Percentiles rank a stretch among this genome's conserved stretches.
phyloP scores from a whole-genome alignment of 2,329 filamentous ascomycete species.

The Cyphellophora europaea region DNA sequence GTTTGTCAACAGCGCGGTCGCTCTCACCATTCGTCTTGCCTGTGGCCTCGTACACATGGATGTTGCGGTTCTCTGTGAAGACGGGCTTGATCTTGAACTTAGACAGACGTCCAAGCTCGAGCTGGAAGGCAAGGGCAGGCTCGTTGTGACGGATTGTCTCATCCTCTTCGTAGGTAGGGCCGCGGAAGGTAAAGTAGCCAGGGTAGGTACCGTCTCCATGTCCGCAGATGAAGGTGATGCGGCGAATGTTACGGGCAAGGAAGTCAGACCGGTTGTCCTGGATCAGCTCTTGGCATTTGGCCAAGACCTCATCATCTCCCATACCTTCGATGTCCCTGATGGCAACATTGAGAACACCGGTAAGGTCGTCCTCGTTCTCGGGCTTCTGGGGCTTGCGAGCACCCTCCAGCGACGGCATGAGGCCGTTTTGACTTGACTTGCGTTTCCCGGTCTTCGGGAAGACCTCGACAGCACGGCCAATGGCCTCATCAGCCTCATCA shows the following conservation, averaged over 20 bases:
- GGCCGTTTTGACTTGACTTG: slow-evolving; percentile 45
- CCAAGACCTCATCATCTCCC: slow-evolving; percentile 71
- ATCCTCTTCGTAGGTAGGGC: slow-evolving; percentile 80
- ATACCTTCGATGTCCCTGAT: slow-evolving; percentile 78
- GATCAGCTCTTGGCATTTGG: slow-evolving; percentile 66
- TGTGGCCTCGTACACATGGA: slow-evolving; percentile 94
- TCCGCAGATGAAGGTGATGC: slow-evolving; percentile 92
- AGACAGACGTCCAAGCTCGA: slow-evolving; percentile 83
- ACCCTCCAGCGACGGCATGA: slow-evolving; percentile 64
- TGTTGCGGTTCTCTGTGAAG: slow-evolving; percentile 98
- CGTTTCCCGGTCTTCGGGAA: slow-evolving; percentile 54
- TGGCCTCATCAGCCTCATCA: slow-evolving; percentile 83
- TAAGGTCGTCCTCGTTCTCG: slow-evolving; percentile 65
- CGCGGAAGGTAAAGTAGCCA: slow-evolving; percentile 97
- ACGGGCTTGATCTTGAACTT: slow-evolving; percentile 98
- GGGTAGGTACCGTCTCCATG: slow-evolving; percentile 91
- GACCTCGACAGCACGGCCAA: slow-evolving; percentile 73
- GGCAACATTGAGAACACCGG: slow-evolving; percentile 85
- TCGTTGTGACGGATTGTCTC: slow-evolving; percentile 95
- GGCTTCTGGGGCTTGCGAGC: slow-evolving; percentile 46
- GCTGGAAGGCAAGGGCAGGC: slow-evolving; percentile 94
- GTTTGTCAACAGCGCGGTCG: slow-evolving; percentile 62
- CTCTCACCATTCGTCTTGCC: slow-evolving; percentile 92
- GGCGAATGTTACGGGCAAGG: slow-evolving; percentile 68
- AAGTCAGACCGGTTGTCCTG: slow-evolving; percentile 77